Percentiles rank a stretch among this genome's conserved stretches.
phyloP scores from a whole-genome alignment of 2,329 filamentous ascomycete species.

The Pyrenophora seminiperda region DNA sequence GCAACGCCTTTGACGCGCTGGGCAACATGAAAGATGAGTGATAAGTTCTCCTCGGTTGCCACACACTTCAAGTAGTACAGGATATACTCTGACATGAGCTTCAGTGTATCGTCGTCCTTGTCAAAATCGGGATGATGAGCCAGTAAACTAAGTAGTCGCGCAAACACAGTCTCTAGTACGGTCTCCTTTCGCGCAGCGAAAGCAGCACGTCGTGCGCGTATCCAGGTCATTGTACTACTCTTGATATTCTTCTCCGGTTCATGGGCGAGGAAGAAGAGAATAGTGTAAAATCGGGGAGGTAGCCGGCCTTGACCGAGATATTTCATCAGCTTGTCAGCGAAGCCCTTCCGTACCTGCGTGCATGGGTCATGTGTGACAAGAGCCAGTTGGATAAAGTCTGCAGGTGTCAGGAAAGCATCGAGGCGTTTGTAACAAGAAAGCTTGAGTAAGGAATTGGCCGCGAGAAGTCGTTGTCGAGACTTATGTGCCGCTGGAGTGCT shows the following conservation, averaged over 20 bases:
- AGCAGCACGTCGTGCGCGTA: constrained; percentile 75
- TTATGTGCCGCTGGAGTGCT: constrained; percentile 79
- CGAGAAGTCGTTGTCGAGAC: constrained; percentile 78
- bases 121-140: constrained; percentile 94
- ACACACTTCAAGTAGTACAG: constrained; percentile 85
- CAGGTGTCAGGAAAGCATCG: constrained; percentile 73
- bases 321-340: constrained; percentile 87
- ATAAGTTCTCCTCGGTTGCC: constrained; percentile 83
- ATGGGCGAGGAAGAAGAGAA: constrained; percentile 88
- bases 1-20: constrained; percentile 89
- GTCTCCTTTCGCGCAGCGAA: constrained; percentile 62
- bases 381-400: constrained; percentile 80
- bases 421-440: constrained; percentile 77
- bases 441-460: constrained; percentile 80
- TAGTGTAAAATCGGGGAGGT: constrained; percentile 79
- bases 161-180: constrained; percentile 79
- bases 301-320: constrained; percentile 77
- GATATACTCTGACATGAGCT: constrained; percentile 86
- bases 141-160: constrained; percentile 81
- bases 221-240: constrained; percentile 81
- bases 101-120: constrained; percentile 64
- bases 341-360: constrained; percentile 74
- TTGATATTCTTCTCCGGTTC: constrained; percentile 79
- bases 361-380: constrained; percentile 80
- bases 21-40: constrained; percentile 87